Conservation (phyloP, 345 rosid species). For the Kandelia obovata region DNA sequence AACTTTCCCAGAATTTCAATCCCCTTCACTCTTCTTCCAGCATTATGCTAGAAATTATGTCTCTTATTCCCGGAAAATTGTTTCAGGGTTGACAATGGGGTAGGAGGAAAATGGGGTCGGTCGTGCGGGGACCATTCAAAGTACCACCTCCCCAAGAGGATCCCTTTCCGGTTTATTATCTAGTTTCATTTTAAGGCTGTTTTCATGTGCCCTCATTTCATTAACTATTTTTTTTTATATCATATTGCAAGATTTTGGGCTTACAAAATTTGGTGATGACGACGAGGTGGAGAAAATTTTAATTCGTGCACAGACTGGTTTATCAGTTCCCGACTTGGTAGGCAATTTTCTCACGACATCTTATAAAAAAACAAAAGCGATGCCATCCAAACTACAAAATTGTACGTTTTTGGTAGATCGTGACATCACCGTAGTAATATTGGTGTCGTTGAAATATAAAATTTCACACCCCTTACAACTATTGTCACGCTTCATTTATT, state of each 20-base stretch:
- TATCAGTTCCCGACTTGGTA: conserved; percentile 14
- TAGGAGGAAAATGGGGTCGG: conserved; percentile 7
- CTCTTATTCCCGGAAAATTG: background rate
- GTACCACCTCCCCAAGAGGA: conserved; percentile 11
- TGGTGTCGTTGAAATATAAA: background rate
- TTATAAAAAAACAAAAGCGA: background rate
- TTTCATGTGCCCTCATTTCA: conserved; percentile 8
- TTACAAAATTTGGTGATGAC: conserved; percentile 24
- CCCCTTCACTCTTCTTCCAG: conserved; percentile 8
- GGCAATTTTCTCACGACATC: conserved; percentile 3
- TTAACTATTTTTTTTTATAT: conserved; percentile 1
- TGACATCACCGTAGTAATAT: conserved; percentile 9
- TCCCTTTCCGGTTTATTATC: conserved; percentile 11
- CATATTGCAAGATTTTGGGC: background rate
- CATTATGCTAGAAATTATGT: conserved; percentile 5
- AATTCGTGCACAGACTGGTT: conserved; percentile 1
- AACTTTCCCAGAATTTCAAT: conserved; percentile 6
- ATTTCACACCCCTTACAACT: background rate
- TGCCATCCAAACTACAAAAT: conserved; percentile 6
- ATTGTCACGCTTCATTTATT: background rate
- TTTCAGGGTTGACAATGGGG: background rate
- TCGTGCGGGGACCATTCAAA: background rate
- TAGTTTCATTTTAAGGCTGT: conserved; percentile 18
- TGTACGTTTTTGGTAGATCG: conserved; percentile 4
- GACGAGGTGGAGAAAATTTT: conserved; percentile 25